A percentile compares a stretch with the other conserved stretches of the same genome.
These are phyloP conservation scores for Scorias spongiosa DNA, from an alignment of 2,329 filamentous ascomycete species.

Conservation along the genomic window DNA sequence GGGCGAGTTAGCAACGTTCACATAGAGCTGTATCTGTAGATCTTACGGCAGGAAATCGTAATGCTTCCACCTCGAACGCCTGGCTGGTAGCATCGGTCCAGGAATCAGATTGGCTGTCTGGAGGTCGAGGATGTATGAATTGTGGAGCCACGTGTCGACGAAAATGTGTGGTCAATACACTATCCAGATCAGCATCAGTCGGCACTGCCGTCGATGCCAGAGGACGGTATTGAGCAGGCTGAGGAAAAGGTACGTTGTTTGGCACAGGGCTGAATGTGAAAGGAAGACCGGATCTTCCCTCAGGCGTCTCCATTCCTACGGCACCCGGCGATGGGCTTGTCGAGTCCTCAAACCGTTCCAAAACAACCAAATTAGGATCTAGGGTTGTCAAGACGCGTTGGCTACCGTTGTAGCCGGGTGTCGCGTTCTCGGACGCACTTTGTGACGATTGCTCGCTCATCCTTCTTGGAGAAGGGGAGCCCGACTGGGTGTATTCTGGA, in stretches of 20 bases:
- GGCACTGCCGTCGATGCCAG: too few relatives aligned
- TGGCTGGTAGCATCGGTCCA: constrained; percentile 6
- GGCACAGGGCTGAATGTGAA: constrained; percentile 2
- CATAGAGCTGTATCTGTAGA: neutral
- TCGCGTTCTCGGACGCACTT: neutral
- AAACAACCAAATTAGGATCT: constrained; percentile 36
- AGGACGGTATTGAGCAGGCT: too few relatives aligned
- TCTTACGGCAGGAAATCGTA: constrained; percentile 36
- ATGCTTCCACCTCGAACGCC: constrained; percentile 24
- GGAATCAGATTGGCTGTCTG: constrained; percentile 1
- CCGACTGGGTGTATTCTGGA: constrained; percentile 31
- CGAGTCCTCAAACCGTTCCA: constrained; percentile 35
- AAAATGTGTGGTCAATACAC: constrained; percentile 12
- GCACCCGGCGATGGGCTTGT: neutral
- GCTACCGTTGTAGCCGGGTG: constrained; percentile 3
- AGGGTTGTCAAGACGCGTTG: constrained; percentile 5
- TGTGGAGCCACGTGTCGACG: constrained; percentile 13
- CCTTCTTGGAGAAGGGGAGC: constrained; percentile 12
- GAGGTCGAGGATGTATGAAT: constrained; percentile 10
- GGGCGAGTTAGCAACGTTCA: neutral
- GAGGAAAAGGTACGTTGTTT: too few relatives aligned
- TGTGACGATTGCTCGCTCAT: constrained; percentile 11
- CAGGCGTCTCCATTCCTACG: neutral
- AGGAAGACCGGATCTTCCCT: constrained; percentile 7
- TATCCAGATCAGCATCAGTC: constrained; percentile 3